Conservation (phyloP, 2,329 filamentous ascomycete genomes). For the Alternaria brassicicola region DNA sequence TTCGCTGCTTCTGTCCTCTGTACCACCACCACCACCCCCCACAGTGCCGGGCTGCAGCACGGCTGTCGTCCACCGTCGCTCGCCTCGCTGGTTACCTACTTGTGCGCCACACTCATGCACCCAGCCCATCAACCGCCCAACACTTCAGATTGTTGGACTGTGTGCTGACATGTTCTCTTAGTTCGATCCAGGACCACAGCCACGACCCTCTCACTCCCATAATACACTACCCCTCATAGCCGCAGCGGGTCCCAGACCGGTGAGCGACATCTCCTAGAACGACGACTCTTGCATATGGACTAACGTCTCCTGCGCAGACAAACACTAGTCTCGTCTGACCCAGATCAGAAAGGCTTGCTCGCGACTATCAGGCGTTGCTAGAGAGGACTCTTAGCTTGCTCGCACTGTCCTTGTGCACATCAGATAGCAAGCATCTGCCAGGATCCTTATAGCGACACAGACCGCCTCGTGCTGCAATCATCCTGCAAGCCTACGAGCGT, state of each 20-base stretch:
- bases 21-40: slow-evolving; percentile 43
- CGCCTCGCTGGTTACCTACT: slow-evolving; percentile 36
- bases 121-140: slow-evolving; percentile 35
- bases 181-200: slow-evolving; percentile 28
- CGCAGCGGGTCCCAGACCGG: slow-evolving; percentile 25
- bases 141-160: slow-evolving; percentile 28
- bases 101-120: slow-evolving; percentile 49
- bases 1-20: slow-evolving; percentile 40
- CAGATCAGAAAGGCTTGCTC: slow-evolving; percentile 39
- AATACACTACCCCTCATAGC: slow-evolving; percentile 23
- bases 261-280: slow-evolving; percentile 31
- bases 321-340: slow-evolving; percentile 34
- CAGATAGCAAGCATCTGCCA: slow-evolving; percentile 42
- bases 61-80: slow-evolving; percentile 43
- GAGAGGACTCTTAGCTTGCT: slow-evolving; percentile 42
- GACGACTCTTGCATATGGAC: slow-evolving; percentile 24
- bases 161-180: slow-evolving; percentile 40
- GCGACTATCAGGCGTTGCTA: slow-evolving; percentile 35
- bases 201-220: slow-evolving; percentile 29
- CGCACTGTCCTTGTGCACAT: slow-evolving; percentile 40
- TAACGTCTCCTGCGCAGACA: slow-evolving; percentile 42
- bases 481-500: slow-evolving; percentile 38
- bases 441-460: slow-evolving; percentile 46
- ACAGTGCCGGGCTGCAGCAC: slow-evolving; percentile 38
- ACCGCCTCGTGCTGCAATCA: slow-evolving; percentile 48